Percentiles rank a stretch among this genome's conserved stretches.
Evolutionary conservation across 1,139 yeast genomes (phyloP).

Genomic region (Sugiyamaella neomexicana): DNA sequence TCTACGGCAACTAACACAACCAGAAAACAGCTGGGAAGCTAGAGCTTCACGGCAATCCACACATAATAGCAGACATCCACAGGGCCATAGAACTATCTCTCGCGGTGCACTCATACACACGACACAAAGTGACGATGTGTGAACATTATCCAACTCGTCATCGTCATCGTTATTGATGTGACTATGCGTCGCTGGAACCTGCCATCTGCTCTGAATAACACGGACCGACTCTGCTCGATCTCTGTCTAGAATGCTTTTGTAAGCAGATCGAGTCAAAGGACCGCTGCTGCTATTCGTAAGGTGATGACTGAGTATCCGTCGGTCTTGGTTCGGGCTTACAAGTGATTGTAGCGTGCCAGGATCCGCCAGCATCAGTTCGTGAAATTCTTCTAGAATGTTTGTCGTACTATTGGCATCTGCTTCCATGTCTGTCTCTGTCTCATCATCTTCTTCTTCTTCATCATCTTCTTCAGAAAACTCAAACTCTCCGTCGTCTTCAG

Average conservation of each 20-base stretch:
- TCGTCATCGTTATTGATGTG: background rate
- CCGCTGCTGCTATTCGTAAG: background rate
- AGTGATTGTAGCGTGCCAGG: background rate
- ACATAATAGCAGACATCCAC: constrained; percentile 83
- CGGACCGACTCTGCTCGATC: background rate
- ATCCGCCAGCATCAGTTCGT: background rate
- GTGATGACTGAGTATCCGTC: background rate
- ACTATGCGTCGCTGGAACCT: background rate
- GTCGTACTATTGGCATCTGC: background rate
- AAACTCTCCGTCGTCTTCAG: no score
- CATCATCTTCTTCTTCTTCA: background rate
- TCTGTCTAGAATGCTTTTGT: background rate
- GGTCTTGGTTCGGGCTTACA: background rate
- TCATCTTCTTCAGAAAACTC: background rate
- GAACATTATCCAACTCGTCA: background rate
- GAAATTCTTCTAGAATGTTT: background rate
- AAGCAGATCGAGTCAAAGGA: constrained; percentile 2
- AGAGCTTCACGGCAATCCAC: constrained; percentile 75
- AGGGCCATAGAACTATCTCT: constrained; percentile 87
- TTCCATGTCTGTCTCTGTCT: background rate
- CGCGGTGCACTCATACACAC: constrained; percentile 75
- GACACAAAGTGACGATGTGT: constrained; percentile 52
- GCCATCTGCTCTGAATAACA: background rate
- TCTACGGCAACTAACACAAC: constrained; percentile 82
- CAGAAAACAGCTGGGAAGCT: constrained; percentile 68